These are phyloP conservation scores for Teunomyces funiuensis DNA, from an alignment of 805 yeast species.

Conservation along the genomic window DNA sequence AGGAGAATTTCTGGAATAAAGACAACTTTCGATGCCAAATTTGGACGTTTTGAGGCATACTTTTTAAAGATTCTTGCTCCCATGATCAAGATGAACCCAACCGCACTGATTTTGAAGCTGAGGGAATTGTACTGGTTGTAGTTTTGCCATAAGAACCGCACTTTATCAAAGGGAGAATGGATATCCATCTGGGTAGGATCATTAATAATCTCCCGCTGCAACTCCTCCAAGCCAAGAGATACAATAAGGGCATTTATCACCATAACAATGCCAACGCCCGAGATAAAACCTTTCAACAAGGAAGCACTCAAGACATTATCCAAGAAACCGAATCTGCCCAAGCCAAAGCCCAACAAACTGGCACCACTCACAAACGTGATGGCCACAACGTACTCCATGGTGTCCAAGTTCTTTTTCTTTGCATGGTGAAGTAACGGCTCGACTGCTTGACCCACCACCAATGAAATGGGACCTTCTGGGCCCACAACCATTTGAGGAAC, in stretches of 20 bases:
- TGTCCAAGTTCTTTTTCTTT: conserved; percentile 30
- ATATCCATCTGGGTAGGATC: conserved; percentile 36
- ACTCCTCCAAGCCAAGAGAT: conserved; percentile 61
- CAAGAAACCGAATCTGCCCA: conserved; percentile 31
- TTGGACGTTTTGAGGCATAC: conserved; percentile 19
- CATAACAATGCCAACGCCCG: conserved; percentile 47
- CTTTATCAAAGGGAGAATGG: conserved; percentile 68
- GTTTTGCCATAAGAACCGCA: conserved; percentile 55
- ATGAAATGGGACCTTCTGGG: conserved; percentile 46
- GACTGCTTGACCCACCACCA: conserved; percentile 47
- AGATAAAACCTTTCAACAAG: conserved; percentile 42
- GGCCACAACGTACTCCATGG: conserved; percentile 57
- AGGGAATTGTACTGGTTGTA: conserved; percentile 49
- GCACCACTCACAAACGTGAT: conserved; percentile 77
- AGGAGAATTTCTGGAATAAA: conserved; percentile 84
- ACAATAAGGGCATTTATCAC: conserved; percentile 64
- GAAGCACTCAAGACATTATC: conserved; percentile 43
- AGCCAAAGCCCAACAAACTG: conserved; percentile 66
- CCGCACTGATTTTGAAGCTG: conserved; percentile 61
- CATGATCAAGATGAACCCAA: conserved; percentile 50
- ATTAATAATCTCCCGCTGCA: conserved; percentile 39
- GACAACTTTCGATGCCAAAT: conserved; percentile 38
- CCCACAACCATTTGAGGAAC: conserved; percentile 50
- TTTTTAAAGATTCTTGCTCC: conserved; percentile 42
- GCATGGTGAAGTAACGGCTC: conserved; percentile 42